Evolutionary conservation across 2,329 filamentous ascomycete species (phyloP), one percentile per base, ranked within the genome.

Genomic region (Penicillium digitatum): DNA sequence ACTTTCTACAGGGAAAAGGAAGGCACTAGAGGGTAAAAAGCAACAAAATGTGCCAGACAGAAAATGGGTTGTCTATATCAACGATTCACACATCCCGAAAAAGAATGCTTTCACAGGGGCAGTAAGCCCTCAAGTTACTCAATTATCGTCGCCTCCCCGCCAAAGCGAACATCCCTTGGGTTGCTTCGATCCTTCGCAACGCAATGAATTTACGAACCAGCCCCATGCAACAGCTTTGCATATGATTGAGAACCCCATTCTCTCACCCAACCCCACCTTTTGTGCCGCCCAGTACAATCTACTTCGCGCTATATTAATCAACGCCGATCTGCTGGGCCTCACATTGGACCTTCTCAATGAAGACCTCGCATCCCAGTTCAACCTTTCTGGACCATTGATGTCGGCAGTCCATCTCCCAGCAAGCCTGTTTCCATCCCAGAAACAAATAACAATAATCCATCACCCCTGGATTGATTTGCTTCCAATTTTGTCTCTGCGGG

Each of bases 381-480:
- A 64, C 22, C 52, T 63, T 11, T 27, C 34, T 31, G 60, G 60
- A 3, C 59, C 53, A 5, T 39, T 54, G 6, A 52, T n/a, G 22
- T 42, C 39, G 22, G 39, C 55, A 1, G 12, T 59, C 1, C 37
- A 53, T 9, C 35, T 64, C 3, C 62, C 62, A 32, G 55, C 62
- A 16, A 60, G 58, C 52, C 18, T 64, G 5, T 48, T 54, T 22
- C 62, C 62, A 16, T 63, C 53, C 10, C 46, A 49, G 11, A 38
- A 50, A 11, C 62, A 64, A 27, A 60, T 37, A 14, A 27, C 37
- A 11, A 55, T 63, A 12, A 54, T 63, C 9, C 69, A 71, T 38
- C 65, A 67, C 24, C 65, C 67, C 2, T 71, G 69, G 67, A 59
- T 71, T 24, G 69, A 71, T 29, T 34, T 71, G 5, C 56, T 69